Percentiles rank a stretch among this genome's conserved stretches.
Conservation (phyloP, 106 monocot genomes). For the Apostasia ramifera region DNA sequence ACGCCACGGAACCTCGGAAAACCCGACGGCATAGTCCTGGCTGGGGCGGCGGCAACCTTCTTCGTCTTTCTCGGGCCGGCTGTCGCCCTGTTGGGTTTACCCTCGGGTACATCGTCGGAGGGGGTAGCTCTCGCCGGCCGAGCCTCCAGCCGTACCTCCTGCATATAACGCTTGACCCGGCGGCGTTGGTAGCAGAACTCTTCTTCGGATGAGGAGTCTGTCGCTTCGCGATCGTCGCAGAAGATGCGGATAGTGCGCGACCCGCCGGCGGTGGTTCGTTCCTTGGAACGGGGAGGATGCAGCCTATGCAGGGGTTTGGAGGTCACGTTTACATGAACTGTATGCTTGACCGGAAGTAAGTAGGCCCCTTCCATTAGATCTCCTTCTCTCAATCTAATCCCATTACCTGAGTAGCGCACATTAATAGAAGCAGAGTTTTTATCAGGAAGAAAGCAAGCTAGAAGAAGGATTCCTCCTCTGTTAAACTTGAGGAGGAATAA, state of each 20-base stretch:
- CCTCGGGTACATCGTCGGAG: not conserved
- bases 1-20: constrained; percentile 44
- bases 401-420: constrained; percentile 1
- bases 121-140: not conserved
- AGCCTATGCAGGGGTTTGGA: constrained; percentile 11
- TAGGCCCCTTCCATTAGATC: not conserved
- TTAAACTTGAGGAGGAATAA: constrained; percentile 5
- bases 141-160: constrained; percentile 42
- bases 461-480: constrained; percentile 8
- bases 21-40: not conserved
- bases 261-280: not conserved
- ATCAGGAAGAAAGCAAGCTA: constrained; percentile 4
- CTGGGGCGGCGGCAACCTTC: not conserved
- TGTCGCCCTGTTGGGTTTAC: not conserved
- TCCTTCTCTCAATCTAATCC: not conserved
- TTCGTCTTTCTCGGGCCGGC: not conserved
- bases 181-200: constrained; percentile 10
- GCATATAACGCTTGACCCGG: constrained; percentile 38
- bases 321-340: constrained; percentile 31
- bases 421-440: not conserved
- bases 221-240: constrained; percentile 56
- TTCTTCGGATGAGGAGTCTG: constrained; percentile 51
- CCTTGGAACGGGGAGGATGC: not conserved
- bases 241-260: constrained; percentile 27
- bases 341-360: constrained; percentile 11